Base-by-base conservation (phyloP, 768 basidiomycete genomes). In the Serendipita sp. region DNA sequence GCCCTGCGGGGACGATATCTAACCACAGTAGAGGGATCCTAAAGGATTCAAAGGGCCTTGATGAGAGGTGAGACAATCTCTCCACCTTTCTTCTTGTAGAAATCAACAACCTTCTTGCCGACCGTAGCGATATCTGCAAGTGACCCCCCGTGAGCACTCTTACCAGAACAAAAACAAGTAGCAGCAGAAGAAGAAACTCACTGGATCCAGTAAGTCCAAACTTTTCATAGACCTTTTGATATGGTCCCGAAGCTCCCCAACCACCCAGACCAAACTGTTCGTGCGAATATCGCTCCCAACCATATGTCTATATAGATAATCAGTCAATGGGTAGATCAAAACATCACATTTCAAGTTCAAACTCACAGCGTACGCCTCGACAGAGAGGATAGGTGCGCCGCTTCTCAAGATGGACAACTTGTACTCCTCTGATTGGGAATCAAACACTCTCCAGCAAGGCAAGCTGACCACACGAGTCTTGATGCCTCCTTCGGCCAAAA, bases 181-280 rank as follows among this genome's bases (percentile, higher is more conserved):
- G 44, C 11, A 11, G 44, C 1, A 67, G 30, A 56, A 66, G 62
- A 28, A 54, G 38, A 38, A 34, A 80, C 83, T 63, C 75, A 87
- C 84, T 87, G 52, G 80, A 72, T 13, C 84, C 86, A 44, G 90
- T 91, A 72, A 92, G 81, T 47, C 88, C 89, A 70, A 91, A 89
- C 75, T 91, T 89, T 77, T 88, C 88, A 73, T 96, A 96, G 11
- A 94, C 87, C 77, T 92, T 81, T 75, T 85, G 80, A 73, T 90
- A 92, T 10, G 93, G 92, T 63, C 88, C 92, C 18, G 91, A 94
- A 15, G 89, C 84, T 72, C 92, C 92, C 87, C 89, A 96, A 38
- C 78, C 80, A 41, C 76, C 70, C 65, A 89, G 73, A 71, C 88
- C 89, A 66, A 78, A 89, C 80, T 89, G 87, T 80, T 94, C 91